phyloP scores from a whole-genome alignment of 208 protist genomes.

The Lotmaria passim region DNA sequence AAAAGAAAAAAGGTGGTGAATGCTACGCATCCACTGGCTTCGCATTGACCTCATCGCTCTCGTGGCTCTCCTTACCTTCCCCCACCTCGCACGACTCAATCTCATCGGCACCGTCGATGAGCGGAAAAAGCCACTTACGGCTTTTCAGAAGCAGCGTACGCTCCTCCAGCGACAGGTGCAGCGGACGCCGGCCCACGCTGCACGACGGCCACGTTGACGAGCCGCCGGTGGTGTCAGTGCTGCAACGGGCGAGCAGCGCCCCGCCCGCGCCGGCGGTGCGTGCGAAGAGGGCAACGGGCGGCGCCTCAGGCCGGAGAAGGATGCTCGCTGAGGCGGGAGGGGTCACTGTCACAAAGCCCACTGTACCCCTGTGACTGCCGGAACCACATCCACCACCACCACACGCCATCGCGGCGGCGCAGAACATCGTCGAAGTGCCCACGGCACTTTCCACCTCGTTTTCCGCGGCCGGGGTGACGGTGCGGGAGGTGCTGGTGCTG shows the following conservation, averaged over 20 bases:
- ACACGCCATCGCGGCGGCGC: neutral
- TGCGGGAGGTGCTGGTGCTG: slow-evolving; percentile 10
- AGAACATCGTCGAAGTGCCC: slow-evolving; percentile 2
- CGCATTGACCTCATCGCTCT: neutral
- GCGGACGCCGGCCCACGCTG: slow-evolving; percentile 1
- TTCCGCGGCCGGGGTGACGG: slow-evolving; percentile 9
- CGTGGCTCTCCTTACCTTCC: neutral
- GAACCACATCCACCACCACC: neutral
- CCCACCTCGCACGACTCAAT: slow-evolving; percentile 1
- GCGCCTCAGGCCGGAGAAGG: neutral
- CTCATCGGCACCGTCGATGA: slow-evolving; percentile 29
- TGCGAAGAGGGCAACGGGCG: neutral
- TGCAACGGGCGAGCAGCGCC: neutral
- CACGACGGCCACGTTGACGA: neutral
- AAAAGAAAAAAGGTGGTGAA: neutral
- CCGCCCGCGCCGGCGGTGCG: neutral
- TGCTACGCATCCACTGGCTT: neutral
- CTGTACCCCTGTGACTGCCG: neutral
- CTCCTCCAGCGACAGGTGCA: slow-evolving; percentile 33
- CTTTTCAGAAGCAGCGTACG: slow-evolving; percentile 25
- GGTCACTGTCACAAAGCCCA: neutral
- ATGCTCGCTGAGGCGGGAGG: slow-evolving; percentile 7
- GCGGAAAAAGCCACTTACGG: slow-evolving; percentile 29
- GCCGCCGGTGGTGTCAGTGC: neutral
- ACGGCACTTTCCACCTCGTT: slow-evolving; percentile 1